Evolutionary conservation across 768 basidiomycete genomes (phyloP), one percentile per base, ranked within the genome.

Genomic region (Kwoniella dejecticola): DNA sequence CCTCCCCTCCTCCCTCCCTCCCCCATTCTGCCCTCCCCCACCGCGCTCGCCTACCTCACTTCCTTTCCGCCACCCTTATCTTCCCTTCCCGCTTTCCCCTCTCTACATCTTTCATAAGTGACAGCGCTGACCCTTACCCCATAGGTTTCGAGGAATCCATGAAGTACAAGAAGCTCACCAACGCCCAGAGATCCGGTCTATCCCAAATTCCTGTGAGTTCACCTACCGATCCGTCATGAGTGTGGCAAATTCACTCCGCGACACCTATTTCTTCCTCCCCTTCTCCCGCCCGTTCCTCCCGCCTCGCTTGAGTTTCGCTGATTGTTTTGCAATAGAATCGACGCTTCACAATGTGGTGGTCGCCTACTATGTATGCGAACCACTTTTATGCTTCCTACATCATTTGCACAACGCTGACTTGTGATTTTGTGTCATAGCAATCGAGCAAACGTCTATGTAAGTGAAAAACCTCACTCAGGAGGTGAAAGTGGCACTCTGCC

Each of bases 331-430:
- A 47, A 26, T 50, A 50, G 6, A 98, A 98, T 78, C 93, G 95
- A 87, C 90, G 91, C 12, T 97, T 97, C 83, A 98, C 95, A 3
- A 83, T 99, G 10, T 99, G 96, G 96, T 96, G 93, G 93, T 91
- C 90, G 76, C 94, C 94, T 24, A 98, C 95, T 0, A 23, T 30
- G 24, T 21, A 13, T 49, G 47, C 41, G 33, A 36, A 36, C 33
- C 33, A 7, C 7, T 36, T 36, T 15, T 36, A 42, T 12, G 41
- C 19, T 8, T 42, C 31, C 19, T 13, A 6, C 13, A 26, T 27
- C 45, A 4, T 49, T 29, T 30, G 26, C 11, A 49, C 29, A 31
- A 30, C n/a, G 47, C 47, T 49, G 47, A 49, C 47, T 31, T 30
- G 27, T 49, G n/a, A 7, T 49, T 19, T 31, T 19, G n/a, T 4